A percentile compares a stretch with the other conserved stretches of the same genome.
phyloP scores from a whole-genome alignment of 768 basidiomycete genomes.

The Amanita rubescens region DNA sequence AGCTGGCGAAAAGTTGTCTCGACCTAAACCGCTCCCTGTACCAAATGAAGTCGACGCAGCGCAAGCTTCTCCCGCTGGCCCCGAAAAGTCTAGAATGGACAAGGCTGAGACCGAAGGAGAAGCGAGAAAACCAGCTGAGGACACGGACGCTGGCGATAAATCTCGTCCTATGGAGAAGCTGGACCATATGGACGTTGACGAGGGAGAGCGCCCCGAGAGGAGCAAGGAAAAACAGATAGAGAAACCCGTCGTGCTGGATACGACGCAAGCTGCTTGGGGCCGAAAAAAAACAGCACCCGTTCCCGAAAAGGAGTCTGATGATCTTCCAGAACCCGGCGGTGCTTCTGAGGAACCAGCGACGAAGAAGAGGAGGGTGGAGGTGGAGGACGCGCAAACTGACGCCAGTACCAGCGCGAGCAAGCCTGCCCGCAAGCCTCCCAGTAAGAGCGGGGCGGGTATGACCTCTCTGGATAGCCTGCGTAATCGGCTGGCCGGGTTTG shows the following conservation, averaged over 20 bases:
- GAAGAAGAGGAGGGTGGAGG: conserved; percentile 9
- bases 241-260: conserved; percentile 24
- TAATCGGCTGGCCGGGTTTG: conserved; percentile 44
- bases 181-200: conserved; percentile 5
- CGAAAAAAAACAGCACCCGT: conserved; percentile 1
- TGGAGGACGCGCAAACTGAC: neutral
- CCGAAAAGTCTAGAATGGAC: too few relatives aligned
- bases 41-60: too few relatives aligned
- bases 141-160: neutral
- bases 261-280: conserved; percentile 42
- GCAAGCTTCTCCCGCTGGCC: too few relatives aligned
- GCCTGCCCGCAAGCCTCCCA: neutral
- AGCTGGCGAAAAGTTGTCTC: too few relatives aligned
- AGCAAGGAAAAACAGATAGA: conserved; percentile 17
- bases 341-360: neutral
- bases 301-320: neutral
- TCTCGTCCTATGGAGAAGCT: neutral
- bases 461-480: conserved; percentile 30
- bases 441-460: neutral
- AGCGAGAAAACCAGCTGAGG: too few relatives aligned
- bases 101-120: too few relatives aligned
- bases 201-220: neutral
- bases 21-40: too few relatives aligned
- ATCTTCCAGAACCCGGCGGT: too few relatives aligned
- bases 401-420: neutral